Base-by-base conservation (phyloP, 2,329 filamentous ascomycete species). In the Calonectria ilicicola region DNA sequence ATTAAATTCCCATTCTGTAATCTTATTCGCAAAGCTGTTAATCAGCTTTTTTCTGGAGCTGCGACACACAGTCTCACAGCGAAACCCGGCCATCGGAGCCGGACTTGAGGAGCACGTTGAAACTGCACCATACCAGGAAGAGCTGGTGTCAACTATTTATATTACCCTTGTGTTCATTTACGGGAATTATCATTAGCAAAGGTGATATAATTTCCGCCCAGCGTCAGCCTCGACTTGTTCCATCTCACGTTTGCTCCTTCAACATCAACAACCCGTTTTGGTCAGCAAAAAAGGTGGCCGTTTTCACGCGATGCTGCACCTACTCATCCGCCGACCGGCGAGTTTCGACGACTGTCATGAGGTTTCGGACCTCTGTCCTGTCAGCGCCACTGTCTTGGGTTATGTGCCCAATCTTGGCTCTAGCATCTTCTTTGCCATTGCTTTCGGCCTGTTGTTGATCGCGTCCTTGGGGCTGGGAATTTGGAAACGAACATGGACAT, bases 401-500 rank as follows among this genome's bases (percentile, higher is more conserved):
- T 92, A 92, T 82, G 85, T 86, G 40, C 90, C 90, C 8, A 90
- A 89, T 76, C 79, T 86, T n/a, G 87, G 87, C 60, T 87, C 89
- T 75, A 90, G 91, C 80, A 83, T 86, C 76, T 88, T 91, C 78
- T 89, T 90, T 79, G 82, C 86, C 49, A 81, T 86, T 65, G 84
- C 83, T 23, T 92, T 90, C 72, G 88, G 83, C 9, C 46, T 88
- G 3, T 83, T 84, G 9, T 77, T 84, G 10, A 56, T 90, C 32
- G 82, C 80, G 12, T 84, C 89, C 29, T 58, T 88, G 21, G 79
- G 76, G 44, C 74, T 87, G 12, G 89, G 89, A 6, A 76, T 88
- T 17, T 85, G 85, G 82, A 87, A 88, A 78, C 86, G 84, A 77
- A 91, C 89, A 14, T 92, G 89, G 88, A 86, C 87, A 0, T 92